Conservation (phyloP, 1,139 yeast species). For the Taphrina sp. region DNA sequence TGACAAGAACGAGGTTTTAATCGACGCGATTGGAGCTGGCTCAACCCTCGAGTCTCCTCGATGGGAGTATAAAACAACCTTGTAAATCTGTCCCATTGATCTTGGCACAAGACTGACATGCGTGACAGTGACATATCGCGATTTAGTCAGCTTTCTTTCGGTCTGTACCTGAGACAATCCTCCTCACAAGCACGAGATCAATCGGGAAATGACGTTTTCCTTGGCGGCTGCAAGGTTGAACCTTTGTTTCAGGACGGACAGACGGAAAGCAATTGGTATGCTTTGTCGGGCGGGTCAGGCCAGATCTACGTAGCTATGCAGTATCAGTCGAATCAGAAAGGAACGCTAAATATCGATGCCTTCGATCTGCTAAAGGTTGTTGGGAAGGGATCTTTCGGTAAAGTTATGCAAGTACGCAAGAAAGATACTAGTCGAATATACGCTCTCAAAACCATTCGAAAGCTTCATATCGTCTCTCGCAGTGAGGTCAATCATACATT, state of each 20-base stretch:
- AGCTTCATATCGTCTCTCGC: constrained; percentile 88
- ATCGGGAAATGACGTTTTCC: constrained; percentile 43
- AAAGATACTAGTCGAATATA: constrained; percentile 91
- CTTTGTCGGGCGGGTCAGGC: constrained; percentile 47
- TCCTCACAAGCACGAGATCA: constrained; percentile 23
- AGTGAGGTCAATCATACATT: constrained; percentile 94
- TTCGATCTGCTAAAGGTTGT: constrained; percentile 90
- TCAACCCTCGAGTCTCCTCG: constrained; percentile 53
- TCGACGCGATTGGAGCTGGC: constrained; percentile 54
- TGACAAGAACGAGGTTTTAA: constrained; percentile 67
- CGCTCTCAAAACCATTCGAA: constrained; percentile 88
- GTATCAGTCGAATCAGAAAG: constrained; percentile 69
- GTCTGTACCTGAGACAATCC: constrained; percentile 32
- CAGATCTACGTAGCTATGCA: constrained; percentile 63
- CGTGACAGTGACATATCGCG: constrained; percentile 26
- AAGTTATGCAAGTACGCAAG: constrained; percentile 96
- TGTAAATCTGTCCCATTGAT: constrained; percentile 58
- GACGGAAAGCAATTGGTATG: constrained; percentile 41
- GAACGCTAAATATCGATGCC: constrained; percentile 79
- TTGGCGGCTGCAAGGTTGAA: constrained; percentile 45
- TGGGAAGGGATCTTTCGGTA: constrained; percentile 97
- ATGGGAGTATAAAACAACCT: constrained; percentile 86
- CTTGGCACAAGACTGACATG: too few relatives aligned
- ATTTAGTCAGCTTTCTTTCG: constrained; percentile 29
- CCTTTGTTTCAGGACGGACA: constrained; percentile 39